Conservation (phyloP, 2,329 filamentous ascomycete genomes). For the Trichoderma lentiforme region DNA sequence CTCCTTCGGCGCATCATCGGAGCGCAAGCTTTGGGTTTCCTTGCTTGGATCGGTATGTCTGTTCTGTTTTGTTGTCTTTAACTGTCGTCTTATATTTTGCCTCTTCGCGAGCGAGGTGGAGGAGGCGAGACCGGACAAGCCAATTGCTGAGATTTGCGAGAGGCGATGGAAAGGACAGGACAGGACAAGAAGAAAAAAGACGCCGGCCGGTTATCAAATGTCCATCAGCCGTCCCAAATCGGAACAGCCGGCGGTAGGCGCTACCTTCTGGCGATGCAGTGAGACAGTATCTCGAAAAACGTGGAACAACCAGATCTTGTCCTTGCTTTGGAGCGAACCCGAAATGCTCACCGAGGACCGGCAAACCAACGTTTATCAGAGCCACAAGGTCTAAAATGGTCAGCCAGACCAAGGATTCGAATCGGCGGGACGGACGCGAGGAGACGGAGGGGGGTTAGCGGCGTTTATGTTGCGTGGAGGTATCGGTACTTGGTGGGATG, state of each 20-base stretch:
- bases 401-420: neutral
- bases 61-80: no score
- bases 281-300: neutral
- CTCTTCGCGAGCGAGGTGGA: neutral
- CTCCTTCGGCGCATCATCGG: slow-evolving; percentile 48
- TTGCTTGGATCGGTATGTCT: neutral
- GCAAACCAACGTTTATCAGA: neutral
- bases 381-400: slow-evolving; percentile 8
- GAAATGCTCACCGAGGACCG: slow-evolving; percentile 13
- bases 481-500: neutral
- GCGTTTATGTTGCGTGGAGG: neutral
- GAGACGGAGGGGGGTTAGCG: slow-evolving; percentile 7
- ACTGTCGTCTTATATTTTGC: neutral
- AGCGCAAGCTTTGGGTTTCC: slow-evolving; percentile 18
- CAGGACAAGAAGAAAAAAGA: neutral
- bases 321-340: slow-evolving; percentile 6
- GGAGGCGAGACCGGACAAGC: neutral
- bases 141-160: neutral
- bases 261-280: slow-evolving; percentile 7
- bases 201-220: slow-evolving; percentile 3
- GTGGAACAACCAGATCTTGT: slow-evolving; percentile 3
- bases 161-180: neutral
- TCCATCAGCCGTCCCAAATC: neutral
- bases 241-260: slow-evolving; percentile 12
- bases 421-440: slow-evolving; percentile 10